Conservation (phyloP, 2,329 filamentous ascomycete species). For the Trichophyton rubrum region DNA sequence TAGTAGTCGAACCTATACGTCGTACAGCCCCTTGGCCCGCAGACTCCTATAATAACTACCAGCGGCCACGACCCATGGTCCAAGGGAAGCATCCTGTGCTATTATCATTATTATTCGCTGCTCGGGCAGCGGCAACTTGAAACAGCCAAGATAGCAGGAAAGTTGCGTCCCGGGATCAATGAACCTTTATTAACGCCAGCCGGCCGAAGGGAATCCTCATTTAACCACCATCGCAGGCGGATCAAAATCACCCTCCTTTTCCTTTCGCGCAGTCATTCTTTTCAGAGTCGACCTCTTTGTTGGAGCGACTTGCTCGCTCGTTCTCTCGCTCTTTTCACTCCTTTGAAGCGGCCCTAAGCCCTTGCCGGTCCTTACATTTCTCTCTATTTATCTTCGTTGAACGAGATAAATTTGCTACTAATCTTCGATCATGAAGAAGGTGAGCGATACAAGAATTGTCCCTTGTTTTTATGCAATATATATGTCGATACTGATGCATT, state of each 20-base stretch:
- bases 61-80: background rate
- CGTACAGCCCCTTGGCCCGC: background rate
- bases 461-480: background rate
- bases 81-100: background rate
- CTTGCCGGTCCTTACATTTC: background rate
- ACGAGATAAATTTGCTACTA: background rate
- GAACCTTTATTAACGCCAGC: too few relatives aligned
- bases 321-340: slow-evolving; percentile 12
- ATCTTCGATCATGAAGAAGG: slow-evolving; percentile 5
- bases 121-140: background rate
- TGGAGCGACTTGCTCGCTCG: slow-evolving; percentile 10
- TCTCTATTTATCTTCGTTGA: background rate
- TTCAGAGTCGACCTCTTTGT: slow-evolving; percentile 10
- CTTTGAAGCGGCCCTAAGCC: slow-evolving; percentile 2
- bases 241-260: slow-evolving; percentile 4
- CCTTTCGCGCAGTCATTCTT: slow-evolving; percentile 8
- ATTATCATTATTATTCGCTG: background rate
- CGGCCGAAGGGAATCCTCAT: background rate
- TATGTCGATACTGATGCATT: background rate
- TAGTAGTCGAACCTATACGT: background rate
- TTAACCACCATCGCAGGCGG: background rate
- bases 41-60: background rate
- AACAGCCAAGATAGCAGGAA: slow-evolving; percentile 2
- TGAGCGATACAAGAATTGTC: background rate
- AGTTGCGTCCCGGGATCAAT: background rate